Conservation (phyloP, 495 filamentous ascomycete genomes). For the Penicillium herquei region DNA sequence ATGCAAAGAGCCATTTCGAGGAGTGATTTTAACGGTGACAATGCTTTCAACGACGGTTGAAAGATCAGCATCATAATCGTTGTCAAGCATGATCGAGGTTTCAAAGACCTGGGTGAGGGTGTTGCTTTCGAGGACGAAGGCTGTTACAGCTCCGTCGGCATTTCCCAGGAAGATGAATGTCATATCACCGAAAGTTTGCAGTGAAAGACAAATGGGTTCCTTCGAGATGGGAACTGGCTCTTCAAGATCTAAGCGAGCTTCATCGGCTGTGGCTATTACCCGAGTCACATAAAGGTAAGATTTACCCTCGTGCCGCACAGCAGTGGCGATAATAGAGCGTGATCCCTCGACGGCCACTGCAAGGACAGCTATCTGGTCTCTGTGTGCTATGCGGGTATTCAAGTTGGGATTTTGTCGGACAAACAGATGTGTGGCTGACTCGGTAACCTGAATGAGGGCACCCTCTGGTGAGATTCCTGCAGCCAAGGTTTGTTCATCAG, state of each 20-base stretch:
- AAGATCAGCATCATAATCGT: constrained; percentile 29
- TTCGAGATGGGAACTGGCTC: constrained; percentile 21
- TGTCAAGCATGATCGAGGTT: constrained; percentile 9
- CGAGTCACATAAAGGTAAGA: constrained; percentile 24
- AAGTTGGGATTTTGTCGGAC: constrained; percentile 15
- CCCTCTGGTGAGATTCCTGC: constrained; percentile 38
- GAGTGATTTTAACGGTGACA: constrained; percentile 18
- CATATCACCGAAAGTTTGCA: constrained; percentile 24
- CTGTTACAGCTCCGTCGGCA: constrained; percentile 31
- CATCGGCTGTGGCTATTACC: constrained; percentile 8
- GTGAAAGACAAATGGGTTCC: constrained; percentile 38
- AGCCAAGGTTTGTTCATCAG: constrained; percentile 57
- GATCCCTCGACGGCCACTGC: constrained; percentile 31
- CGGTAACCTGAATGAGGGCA: constrained; percentile 56
- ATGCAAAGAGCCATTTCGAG: constrained; percentile 5
- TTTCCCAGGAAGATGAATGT: constrained; percentile 39
- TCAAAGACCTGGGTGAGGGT: constrained; percentile 21
- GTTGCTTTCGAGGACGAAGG: constrained; percentile 27
- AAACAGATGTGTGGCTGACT: constrained; percentile 43
- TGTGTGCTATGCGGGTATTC: constrained; percentile 16
- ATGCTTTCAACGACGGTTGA: constrained; percentile 40
- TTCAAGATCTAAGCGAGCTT: constrained; percentile 17
- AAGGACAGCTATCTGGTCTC: constrained; percentile 17
- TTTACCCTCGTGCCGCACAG: constrained; percentile 22
- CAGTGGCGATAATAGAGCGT: constrained; percentile 26